phyloP scores from a whole-genome alignment of 805 yeast species.

The Starmerella stellata region DNA sequence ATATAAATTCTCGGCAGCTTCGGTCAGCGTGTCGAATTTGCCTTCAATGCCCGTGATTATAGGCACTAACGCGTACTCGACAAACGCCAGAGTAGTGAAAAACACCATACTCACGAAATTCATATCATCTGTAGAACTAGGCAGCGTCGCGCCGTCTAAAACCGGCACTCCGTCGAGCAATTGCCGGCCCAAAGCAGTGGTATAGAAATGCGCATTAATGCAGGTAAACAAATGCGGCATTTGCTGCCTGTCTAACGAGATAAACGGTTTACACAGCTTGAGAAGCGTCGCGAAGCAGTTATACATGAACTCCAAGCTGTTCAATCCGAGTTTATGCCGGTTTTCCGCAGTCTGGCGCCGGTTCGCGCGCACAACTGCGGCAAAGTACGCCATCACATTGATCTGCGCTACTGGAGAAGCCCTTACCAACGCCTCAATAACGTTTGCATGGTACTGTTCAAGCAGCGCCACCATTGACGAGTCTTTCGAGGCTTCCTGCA shows the following conservation, averaged over 20 bases:
- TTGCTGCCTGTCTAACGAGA: conserved; percentile 35
- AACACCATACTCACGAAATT: not conserved
- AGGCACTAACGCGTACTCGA: not conserved
- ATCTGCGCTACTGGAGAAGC: not conserved
- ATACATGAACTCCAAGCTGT: conserved; percentile 67
- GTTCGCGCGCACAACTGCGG: conserved; percentile 47
- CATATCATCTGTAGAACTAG: not conserved
- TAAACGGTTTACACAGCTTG: conserved; percentile 66
- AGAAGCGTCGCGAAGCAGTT: conserved; percentile 53
- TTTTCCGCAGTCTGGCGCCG: conserved; percentile 72
- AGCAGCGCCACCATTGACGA: not conserved
- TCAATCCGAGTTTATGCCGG: conserved; percentile 44
- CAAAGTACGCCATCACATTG: not conserved
- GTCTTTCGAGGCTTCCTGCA: not conserved
- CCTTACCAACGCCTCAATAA: not conserved
- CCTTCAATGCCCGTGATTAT: not conserved
- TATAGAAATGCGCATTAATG: not conserved
- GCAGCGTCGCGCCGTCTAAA: not conserved
- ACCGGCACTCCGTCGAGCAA: not conserved
- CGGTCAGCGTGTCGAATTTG: not conserved
- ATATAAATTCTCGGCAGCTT: not conserved
- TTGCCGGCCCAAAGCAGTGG: not conserved
- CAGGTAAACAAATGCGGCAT: conserved; percentile 11
- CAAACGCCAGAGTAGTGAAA: not conserved
- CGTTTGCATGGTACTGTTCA: not conserved